Conservation (phyloP, 2,329 filamentous ascomycete genomes). For the Paecilomyces variotii region DNA sequence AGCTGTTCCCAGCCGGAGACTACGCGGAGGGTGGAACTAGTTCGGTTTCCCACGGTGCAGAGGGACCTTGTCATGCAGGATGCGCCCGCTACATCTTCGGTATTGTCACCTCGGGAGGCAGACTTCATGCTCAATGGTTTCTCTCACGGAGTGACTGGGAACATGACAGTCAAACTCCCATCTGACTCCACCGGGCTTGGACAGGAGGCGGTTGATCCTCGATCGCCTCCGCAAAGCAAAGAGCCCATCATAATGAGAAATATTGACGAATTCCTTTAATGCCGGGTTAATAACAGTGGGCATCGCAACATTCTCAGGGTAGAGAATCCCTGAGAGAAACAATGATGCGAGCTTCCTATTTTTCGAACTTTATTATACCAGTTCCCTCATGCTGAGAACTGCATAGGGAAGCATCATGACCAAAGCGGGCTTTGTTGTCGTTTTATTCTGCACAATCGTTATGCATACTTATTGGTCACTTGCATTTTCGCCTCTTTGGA, state of each 20-base stretch:
- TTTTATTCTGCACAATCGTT: constrained; percentile 14
- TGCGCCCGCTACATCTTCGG: constrained; percentile 25
- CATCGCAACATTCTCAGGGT: background rate
- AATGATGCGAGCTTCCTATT: constrained; percentile 3
- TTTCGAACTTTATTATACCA: constrained; percentile 7
- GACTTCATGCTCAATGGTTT: constrained; percentile 35
- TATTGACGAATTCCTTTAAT: constrained; percentile 39
- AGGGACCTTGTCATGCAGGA: constrained; percentile 33
- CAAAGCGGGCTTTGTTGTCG: constrained; percentile 37
- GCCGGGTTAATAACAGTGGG: constrained; percentile 1
- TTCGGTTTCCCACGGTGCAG: constrained; percentile 17
- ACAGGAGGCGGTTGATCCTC: constrained; percentile 24
- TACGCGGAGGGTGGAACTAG: constrained; percentile 4
- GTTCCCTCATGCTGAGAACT: constrained; percentile 17
- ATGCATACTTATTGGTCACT: constrained; percentile 2
- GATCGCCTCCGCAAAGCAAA: constrained; percentile 31
- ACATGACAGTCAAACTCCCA: constrained; percentile 17
- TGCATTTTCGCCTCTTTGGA: constrained; percentile 4
- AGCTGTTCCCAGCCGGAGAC: background rate
- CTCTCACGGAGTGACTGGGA: constrained; percentile 25
- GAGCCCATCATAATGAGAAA: constrained; percentile 37
- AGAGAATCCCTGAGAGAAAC: background rate
- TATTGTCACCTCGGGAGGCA: constrained; percentile 39
- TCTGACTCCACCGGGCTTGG: constrained; percentile 11
- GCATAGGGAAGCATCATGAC: constrained; percentile 18